These are phyloP conservation scores for Avena eriantha DNA, from an alignment of 176 grass and related monocot species.

Conservation along the genomic window DNA sequence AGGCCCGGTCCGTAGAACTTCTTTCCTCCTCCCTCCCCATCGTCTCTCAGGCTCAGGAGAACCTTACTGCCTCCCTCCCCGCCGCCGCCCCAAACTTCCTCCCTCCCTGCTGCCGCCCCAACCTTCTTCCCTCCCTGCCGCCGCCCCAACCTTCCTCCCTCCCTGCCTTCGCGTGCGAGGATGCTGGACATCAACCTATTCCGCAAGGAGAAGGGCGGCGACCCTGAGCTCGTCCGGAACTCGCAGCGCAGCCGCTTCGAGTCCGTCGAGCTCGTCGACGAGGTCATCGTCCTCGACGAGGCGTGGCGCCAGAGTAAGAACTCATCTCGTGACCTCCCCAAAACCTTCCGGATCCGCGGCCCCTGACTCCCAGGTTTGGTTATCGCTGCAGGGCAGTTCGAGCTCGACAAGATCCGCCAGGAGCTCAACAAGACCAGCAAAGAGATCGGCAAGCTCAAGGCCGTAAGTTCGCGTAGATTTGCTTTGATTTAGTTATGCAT, in stretches of 20 bases:
- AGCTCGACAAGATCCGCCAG: constrained; percentile 74
- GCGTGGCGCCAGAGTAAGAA: constrained; percentile 84
- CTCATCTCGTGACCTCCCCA: background rate
- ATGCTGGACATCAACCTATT: constrained; percentile 95
- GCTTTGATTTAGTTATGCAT: background rate
- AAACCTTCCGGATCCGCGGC: background rate
- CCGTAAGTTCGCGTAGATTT: constrained; percentile 45
- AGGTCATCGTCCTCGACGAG: constrained; percentile 80
- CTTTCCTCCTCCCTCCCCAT: too few species aligned
- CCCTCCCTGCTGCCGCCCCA: too few species aligned
- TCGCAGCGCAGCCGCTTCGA: constrained; percentile 78
- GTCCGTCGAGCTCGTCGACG: constrained; percentile 76
- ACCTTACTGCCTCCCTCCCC: too few species aligned
- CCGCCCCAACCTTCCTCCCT: background rate
- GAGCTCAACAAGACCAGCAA: constrained; percentile 93
- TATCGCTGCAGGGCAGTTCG: constrained; percentile 72
- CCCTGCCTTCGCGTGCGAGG: background rate
- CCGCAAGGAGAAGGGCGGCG: constrained; percentile 82
- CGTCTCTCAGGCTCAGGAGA: too few species aligned
- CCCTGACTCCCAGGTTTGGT: background rate
- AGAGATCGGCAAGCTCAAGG: constrained; percentile 82
- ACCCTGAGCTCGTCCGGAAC: constrained; percentile 78
- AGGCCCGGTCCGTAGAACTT: too few species aligned
- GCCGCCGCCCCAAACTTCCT: too few species aligned
- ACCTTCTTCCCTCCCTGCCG: too few species aligned